phyloP scores from a whole-genome alignment of 73 alveolate genomes.

The Tetrahymena elliotti region DNA sequence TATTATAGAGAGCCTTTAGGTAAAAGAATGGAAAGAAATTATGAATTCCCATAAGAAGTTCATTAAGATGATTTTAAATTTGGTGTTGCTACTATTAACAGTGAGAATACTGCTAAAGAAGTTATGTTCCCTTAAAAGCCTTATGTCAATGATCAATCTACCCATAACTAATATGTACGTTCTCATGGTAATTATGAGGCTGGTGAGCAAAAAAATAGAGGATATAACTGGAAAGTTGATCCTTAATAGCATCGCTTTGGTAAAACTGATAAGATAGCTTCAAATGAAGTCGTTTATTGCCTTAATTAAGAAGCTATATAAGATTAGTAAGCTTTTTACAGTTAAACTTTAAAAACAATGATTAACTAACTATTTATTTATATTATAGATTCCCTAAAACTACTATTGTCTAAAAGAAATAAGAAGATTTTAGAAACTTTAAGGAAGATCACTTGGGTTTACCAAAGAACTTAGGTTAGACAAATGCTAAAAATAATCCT shows the following conservation, averaged over 20 bases:
- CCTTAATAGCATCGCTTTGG: conserved; percentile 22
- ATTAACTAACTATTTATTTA: neutral
- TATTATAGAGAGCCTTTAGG: conserved; percentile 25
- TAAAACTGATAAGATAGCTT: conserved; percentile 10
- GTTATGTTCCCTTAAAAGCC: conserved; percentile 39
- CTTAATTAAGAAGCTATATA: conserved; percentile 7
- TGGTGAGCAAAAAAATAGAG: conserved; percentile 38
- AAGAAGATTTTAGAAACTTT: conserved; percentile 41
- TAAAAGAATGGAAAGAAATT: conserved; percentile 19
- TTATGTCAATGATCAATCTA: neutral
- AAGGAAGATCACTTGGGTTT: conserved; percentile 37
- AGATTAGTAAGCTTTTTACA: neutral
- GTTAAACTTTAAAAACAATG: neutral
- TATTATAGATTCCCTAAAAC: conserved; percentile 19
- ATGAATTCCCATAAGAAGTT: conserved; percentile 32
- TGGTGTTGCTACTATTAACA: conserved; percentile 11
- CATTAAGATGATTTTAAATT: conserved; percentile 11
- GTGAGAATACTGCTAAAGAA: conserved; percentile 33
- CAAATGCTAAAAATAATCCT: conserved; percentile 5
- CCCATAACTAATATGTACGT: conserved; percentile 5
- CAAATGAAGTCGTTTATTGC: conserved; percentile 2
- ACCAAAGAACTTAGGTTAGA: conserved; percentile 25
- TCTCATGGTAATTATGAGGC: conserved; percentile 44
- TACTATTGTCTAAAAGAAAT: conserved; percentile 8
- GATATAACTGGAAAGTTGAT: conserved; percentile 22